These are phyloP conservation scores for Nephromyces sp. DNA, from an alignment of 169 alveolate genomes.

Conservation along the genomic window DNA sequence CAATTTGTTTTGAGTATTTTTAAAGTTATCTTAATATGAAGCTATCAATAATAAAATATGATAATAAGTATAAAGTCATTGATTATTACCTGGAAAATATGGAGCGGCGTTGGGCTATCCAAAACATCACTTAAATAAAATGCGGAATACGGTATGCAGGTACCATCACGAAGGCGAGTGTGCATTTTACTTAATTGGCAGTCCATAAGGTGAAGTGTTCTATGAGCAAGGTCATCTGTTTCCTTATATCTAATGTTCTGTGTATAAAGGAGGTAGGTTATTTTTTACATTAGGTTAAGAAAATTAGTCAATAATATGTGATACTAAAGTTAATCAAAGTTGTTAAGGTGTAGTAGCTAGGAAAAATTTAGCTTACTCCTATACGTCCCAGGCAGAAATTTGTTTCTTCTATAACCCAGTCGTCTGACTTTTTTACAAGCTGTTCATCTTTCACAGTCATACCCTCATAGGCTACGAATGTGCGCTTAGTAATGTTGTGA, in stretches of 20 bases:
- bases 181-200: constrained; percentile 75
- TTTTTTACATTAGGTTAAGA: no score
- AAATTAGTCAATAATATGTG: no score
- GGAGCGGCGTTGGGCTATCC: constrained; percentile 71
- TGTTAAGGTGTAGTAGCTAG: no score
- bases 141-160: constrained; percentile 73
- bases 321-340: no score
- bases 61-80: no score
- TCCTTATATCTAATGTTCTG: constrained; percentile 58
- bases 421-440: constrained; percentile 66
- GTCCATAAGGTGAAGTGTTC: constrained; percentile 79
- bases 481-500: background rate
- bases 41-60: no score
- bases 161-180: constrained; percentile 80
- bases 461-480: constrained; percentile 48
- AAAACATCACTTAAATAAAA: constrained; percentile 62
- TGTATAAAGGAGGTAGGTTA: constrained; percentile 19
- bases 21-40: background rate
- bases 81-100: constrained; percentile 19
- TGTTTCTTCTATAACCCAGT: constrained; percentile 85
- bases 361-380: constrained; percentile 40
- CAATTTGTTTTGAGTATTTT: background rate
- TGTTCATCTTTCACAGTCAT: constrained; percentile 66
- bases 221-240: constrained; percentile 74
- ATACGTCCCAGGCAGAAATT: constrained; percentile 80